These are phyloP conservation scores for Trichoderma asperelloides DNA, from an alignment of 495 filamentous ascomycete species.

Conservation along the genomic window DNA sequence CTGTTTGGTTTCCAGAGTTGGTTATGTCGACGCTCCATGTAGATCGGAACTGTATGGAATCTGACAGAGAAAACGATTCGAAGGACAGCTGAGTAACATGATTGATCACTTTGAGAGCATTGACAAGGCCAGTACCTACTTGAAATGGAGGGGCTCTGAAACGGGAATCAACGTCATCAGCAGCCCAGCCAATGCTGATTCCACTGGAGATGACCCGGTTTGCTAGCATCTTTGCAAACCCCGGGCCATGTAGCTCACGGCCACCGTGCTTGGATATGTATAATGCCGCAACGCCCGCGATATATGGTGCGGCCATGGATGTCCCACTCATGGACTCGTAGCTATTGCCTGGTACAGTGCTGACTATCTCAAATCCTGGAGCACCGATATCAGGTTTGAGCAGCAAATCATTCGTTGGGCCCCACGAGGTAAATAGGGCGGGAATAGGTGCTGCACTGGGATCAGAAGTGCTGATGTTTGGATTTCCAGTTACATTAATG, in stretches of 20 bases:
- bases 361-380: conserved; percentile 40
- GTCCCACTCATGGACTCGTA: conserved; percentile 39
- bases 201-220: conserved; percentile 31
- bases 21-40: conserved; percentile 30
- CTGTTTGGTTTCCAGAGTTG: conserved; percentile 27
- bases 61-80: conserved; percentile 34
- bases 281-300: conserved; percentile 39
- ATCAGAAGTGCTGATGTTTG: conserved; percentile 19
- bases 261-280: conserved; percentile 28
- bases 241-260: conserved; percentile 25
- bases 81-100: conserved; percentile 28
- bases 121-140: conserved; percentile 37
- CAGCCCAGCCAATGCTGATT: conserved; percentile 33
- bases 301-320: conserved; percentile 44
- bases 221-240: conserved; percentile 27
- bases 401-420: conserved; percentile 32
- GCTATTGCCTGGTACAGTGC: conserved; percentile 28
- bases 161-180: conserved; percentile 21
- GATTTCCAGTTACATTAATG: conserved; percentile 20
- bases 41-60: conserved; percentile 29
- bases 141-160: conserved; percentile 35
- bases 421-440: conserved; percentile 36
- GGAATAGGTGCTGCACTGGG: conserved; percentile 20
- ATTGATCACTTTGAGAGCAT: conserved; percentile 35
- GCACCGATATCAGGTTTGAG: conserved; percentile 39